Evolutionary conservation across 176 grass and related monocot genomes (phyloP).

Genomic region (Urochloa ruziziensis): DNA sequence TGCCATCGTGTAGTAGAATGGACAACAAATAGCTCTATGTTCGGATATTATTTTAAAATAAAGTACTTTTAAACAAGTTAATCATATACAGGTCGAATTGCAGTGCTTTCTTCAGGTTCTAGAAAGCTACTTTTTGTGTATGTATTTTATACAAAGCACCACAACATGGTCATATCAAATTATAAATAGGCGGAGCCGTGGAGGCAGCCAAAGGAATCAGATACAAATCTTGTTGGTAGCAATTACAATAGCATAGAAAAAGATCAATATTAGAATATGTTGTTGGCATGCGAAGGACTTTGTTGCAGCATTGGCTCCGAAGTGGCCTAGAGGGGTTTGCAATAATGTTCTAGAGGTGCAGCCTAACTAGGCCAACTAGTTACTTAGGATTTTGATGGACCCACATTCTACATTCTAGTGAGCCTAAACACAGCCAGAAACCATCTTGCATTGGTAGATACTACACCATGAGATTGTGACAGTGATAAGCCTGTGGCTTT

Average conservation of each 20-base stretch:
- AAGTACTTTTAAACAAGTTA: background rate
- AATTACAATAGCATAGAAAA: background rate
- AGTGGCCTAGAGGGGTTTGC: background rate
- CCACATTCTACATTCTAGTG: background rate
- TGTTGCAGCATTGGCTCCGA: background rate
- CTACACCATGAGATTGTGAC: background rate
- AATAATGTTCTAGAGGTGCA: background rate
- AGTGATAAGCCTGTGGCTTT: background rate
- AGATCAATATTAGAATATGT: conserved; percentile 1
- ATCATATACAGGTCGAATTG: background rate
- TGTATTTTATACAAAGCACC: background rate
- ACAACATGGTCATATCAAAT: conserved; percentile 1
- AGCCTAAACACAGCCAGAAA: background rate
- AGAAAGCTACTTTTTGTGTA: background rate
- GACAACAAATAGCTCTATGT: background rate
- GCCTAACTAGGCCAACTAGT: background rate
- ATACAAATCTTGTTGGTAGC: conserved; percentile 23
- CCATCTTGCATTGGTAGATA: conserved; percentile 2
- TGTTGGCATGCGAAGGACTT: background rate
- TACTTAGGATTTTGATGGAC: conserved; percentile 4
- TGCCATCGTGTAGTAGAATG: background rate
- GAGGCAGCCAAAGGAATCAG: background rate
- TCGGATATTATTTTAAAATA: background rate
- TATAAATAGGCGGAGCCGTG: background rate
- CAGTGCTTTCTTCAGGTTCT: background rate